Conservation (phyloP, 2,329 filamentous ascomycete species). For the Hymenoscyphus albidus region DNA sequence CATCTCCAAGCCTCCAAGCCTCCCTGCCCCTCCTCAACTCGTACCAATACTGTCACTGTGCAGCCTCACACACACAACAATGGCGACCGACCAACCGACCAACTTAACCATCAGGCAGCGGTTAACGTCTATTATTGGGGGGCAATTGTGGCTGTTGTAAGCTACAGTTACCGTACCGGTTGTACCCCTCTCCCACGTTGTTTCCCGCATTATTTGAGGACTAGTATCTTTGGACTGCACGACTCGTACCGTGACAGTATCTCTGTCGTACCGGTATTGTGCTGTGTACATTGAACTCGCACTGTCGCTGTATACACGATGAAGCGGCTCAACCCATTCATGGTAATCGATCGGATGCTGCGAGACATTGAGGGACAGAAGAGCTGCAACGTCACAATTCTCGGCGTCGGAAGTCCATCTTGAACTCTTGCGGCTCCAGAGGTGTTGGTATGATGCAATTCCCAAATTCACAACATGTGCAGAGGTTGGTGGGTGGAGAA, state of each 20-base stretch:
- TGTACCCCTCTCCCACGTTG: neutral
- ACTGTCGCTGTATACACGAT: neutral
- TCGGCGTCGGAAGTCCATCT: neutral
- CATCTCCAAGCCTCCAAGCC: no score
- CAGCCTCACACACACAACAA: no score
- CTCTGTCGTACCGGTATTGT: no score
- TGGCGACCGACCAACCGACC: no score
- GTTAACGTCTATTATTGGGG: neutral
- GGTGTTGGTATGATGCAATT: neutral
- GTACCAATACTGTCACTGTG: no score
- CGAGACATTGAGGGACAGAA: neutral
- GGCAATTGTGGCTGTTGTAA: neutral
- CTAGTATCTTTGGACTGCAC: neutral
- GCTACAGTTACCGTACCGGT: neutral
- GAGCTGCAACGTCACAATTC: neutral
- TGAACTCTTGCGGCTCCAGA: neutral
- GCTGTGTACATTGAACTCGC: neutral
- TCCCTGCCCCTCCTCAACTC: no score
- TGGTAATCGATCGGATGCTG: neutral
- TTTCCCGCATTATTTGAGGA: slow-evolving; percentile 1
- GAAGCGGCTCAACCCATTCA: neutral
- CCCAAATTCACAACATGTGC: neutral
- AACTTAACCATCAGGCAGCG: neutral
- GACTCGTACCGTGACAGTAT: neutral
- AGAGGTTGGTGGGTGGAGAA: no score